Evolutionary conservation across 139 green algal genomes (phyloP).

Genomic region (Haematococcus sp.): DNA sequence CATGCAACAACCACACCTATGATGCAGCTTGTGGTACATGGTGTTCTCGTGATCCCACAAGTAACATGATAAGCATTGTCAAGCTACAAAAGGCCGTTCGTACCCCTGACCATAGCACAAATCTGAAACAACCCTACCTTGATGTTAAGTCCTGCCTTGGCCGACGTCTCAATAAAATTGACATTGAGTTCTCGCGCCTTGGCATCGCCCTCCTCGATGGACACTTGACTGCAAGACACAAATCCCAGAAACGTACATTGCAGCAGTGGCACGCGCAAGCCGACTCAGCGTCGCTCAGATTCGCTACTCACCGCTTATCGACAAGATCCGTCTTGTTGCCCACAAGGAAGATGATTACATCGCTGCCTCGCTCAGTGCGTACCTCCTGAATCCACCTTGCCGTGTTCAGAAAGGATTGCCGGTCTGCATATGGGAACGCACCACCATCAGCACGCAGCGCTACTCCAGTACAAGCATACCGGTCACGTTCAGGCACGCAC

Average conservation of each 20-base stretch:
- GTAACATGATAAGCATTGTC: no score
- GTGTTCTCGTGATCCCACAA: no score
- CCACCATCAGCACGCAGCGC: background rate
- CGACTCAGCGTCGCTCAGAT: background rate
- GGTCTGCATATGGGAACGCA: slow-evolving; percentile 51
- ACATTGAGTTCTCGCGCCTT: slow-evolving; percentile 91
- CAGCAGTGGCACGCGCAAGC: background rate
- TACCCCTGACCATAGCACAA: background rate
- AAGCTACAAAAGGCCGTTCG: no score
- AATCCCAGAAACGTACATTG: background rate
- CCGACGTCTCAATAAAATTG: slow-evolving; percentile 98
- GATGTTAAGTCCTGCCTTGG: slow-evolving; percentile 99
- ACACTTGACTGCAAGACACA: slow-evolving; percentile 82
- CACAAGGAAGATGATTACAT: slow-evolving; percentile 98
- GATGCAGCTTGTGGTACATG: no score
- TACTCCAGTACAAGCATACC: background rate
- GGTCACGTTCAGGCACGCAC: slow-evolving; percentile 37
- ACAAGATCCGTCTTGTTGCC: slow-evolving; percentile 99
- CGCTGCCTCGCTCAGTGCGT: slow-evolving; percentile 88
- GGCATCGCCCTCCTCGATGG: slow-evolving; percentile 91
- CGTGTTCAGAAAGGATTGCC: slow-evolving; percentile 95
- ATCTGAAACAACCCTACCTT: slow-evolving; percentile 62
- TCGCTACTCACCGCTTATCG: slow-evolving; percentile 76
- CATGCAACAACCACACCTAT: no score
- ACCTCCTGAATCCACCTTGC: slow-evolving; percentile 97